Evolutionary conservation across 148 eudicot species (phyloP).

Genomic region (Persicaria tinctoria): DNA sequence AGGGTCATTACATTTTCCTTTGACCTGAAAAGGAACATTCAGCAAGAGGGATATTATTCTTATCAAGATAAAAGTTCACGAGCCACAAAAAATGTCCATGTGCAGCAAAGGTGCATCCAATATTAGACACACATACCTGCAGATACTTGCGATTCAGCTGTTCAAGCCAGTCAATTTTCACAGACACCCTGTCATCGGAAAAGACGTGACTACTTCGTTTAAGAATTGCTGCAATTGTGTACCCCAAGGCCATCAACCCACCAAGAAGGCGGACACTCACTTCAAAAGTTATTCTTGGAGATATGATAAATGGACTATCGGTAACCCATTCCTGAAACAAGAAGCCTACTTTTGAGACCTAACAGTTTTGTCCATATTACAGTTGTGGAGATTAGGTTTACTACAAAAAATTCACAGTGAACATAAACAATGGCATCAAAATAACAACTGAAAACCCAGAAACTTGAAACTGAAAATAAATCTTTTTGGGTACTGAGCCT

Average conservation of each 20-base stretch:
- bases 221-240: conserved; percentile 88
- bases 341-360: background rate
- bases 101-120: background rate
- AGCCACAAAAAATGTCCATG: background rate
- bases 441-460: background rate
- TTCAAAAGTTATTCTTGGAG: conserved; percentile 95
- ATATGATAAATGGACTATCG: conserved; percentile 89
- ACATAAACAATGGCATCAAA: background rate
- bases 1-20: background rate
- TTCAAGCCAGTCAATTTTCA: conserved; percentile 92
- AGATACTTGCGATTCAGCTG: conserved; percentile 81
- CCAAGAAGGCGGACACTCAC: conserved; percentile 98
- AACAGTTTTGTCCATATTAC: background rate
- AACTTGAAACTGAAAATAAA: background rate
- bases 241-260: conserved; percentile 95
- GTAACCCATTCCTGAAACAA: conserved; percentile 96
- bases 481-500: background rate
- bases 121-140: conserved; percentile 48
- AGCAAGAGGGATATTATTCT: background rate
- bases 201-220: conserved; percentile 89
- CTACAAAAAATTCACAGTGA: background rate
- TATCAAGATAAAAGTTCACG: background rate
- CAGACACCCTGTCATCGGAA: conserved; percentile 63
- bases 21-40: background rate
- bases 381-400: background rate